phyloP scores from a whole-genome alignment of 169 alveolate species.

The Cryptosporidium xiaoi region DNA sequence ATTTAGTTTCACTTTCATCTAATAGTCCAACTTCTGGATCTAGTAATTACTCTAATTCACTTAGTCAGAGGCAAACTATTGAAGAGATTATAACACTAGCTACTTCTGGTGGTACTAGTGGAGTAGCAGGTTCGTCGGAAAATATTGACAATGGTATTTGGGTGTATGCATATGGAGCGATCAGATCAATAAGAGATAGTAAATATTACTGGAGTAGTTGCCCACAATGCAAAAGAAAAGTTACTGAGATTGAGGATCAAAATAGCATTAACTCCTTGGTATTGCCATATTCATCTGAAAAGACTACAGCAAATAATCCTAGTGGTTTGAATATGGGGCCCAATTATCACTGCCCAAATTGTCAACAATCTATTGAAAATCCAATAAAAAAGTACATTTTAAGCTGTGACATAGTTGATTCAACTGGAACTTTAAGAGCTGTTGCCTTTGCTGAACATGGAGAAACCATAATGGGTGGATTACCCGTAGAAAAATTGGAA shows the following conservation, averaged over 20 bases:
- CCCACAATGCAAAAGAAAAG: conserved; percentile 65
- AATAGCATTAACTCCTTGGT: conserved; percentile 46
- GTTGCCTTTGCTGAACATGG: conserved; percentile 75
- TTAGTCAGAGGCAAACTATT: conserved; percentile 25
- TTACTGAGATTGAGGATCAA: conserved; percentile 68
- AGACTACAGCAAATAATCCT: background rate
- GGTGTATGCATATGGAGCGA: conserved; percentile 64
- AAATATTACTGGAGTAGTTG: conserved; percentile 69
- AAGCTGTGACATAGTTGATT: conserved; percentile 61
- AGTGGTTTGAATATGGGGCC: conserved; percentile 22
- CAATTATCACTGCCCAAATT: conserved; percentile 69
- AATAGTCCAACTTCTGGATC: conserved; percentile 54
- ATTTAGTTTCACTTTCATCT: conserved; percentile 45
- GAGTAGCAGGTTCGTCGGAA: conserved; percentile 26
- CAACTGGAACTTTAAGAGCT: conserved; percentile 60
- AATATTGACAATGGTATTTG: conserved; percentile 52
- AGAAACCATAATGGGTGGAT: conserved; percentile 68
- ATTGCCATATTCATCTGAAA: conserved; percentile 45
- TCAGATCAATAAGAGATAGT: conserved; percentile 57
- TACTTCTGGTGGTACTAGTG: conserved; percentile 24
- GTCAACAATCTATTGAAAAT: conserved; percentile 70
- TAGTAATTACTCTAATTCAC: background rate
- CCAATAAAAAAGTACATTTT: conserved; percentile 59
- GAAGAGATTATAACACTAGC: conserved; percentile 58
- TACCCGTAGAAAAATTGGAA: conserved; percentile 28